Conservation (phyloP, 139 green algal genomes). For the Micromonas pusilla region DNA sequence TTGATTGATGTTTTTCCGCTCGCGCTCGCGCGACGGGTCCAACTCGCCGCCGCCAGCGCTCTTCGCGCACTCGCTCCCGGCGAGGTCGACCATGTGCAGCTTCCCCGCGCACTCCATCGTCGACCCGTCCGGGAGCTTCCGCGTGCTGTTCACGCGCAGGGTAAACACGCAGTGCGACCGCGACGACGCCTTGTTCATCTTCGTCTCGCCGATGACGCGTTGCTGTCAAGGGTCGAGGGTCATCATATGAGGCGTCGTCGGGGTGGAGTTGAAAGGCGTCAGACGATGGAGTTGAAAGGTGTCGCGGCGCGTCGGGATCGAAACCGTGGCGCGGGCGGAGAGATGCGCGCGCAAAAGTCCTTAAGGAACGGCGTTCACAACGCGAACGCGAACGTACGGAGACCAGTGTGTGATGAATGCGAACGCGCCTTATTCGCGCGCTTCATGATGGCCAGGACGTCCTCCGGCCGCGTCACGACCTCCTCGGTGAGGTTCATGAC, state of each 20-base stretch:
- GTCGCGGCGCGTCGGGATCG: too few species aligned
- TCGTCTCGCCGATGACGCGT: constrained; percentile 15
- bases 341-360: too few species aligned
- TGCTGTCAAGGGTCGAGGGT: too few species aligned
- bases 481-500: constrained; percentile 24
- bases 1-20: constrained; percentile 39
- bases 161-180: constrained; percentile 35
- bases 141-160: constrained; percentile 19
- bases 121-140: background rate
- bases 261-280: too few species aligned
- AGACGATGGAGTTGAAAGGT: too few species aligned
- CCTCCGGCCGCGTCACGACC: background rate
- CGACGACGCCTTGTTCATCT: constrained; percentile 33
- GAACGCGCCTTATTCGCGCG: background rate
- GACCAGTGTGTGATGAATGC: too few species aligned
- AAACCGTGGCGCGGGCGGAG: too few species aligned
- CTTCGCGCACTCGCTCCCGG: constrained; percentile 32
- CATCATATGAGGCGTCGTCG: too few species aligned
- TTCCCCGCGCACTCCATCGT: constrained; percentile 21
- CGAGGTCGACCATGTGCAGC: constrained; percentile 35
- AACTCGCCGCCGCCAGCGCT: constrained; percentile 2
- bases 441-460: constrained; percentile 28
- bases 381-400: too few species aligned
- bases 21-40: constrained; percentile 19
- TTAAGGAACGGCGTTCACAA: too few species aligned